Conservation (phyloP, 352 stramenopile genomes). For the Lagenidium sp. region DNA sequence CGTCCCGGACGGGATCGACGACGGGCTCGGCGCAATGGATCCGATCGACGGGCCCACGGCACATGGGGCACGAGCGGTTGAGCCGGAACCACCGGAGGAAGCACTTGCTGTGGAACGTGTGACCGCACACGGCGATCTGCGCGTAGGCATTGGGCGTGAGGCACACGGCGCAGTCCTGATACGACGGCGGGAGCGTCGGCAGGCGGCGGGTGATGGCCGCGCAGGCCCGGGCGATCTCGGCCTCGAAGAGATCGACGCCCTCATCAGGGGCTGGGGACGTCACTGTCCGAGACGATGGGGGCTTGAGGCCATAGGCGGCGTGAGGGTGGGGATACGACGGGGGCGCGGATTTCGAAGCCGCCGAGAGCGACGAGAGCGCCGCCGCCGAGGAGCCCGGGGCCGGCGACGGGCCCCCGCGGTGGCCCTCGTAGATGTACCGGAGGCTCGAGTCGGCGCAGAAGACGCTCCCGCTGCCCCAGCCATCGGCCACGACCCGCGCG, state of each 20-base stretch:
- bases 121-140: conserved; percentile 54
- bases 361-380: conserved; percentile 24
- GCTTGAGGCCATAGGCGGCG: no score
- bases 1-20: conserved; percentile 32
- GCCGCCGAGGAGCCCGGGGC: conserved; percentile 8
- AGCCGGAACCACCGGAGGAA: conserved; percentile 73
- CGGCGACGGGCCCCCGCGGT: conserved; percentile 7
- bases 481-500: conserved; percentile 59
- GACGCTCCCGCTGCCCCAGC: conserved; percentile 60
- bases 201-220: conserved; percentile 37
- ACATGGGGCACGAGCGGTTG: conserved; percentile 69
- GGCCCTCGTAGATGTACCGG: conserved; percentile 67
- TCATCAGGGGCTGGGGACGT: no score
- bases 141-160: conserved; percentile 60
- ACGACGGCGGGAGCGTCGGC: conserved; percentile 37
- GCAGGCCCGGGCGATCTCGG: conserved; percentile 52
- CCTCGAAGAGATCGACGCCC: conserved; percentile 52
- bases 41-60: conserved; percentile 47
- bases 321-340: neutral
- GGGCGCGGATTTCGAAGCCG: neutral
- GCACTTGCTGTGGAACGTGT: conserved; percentile 74
- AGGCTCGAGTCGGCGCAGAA: conserved; percentile 80
- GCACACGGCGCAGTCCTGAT: conserved; percentile 66
- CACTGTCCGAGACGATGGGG: no score
- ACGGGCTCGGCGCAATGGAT: conserved; percentile 36